phyloP scores from a whole-genome alignment of 2,329 filamentous ascomycete species.

The Xylaria sp. region DNA sequence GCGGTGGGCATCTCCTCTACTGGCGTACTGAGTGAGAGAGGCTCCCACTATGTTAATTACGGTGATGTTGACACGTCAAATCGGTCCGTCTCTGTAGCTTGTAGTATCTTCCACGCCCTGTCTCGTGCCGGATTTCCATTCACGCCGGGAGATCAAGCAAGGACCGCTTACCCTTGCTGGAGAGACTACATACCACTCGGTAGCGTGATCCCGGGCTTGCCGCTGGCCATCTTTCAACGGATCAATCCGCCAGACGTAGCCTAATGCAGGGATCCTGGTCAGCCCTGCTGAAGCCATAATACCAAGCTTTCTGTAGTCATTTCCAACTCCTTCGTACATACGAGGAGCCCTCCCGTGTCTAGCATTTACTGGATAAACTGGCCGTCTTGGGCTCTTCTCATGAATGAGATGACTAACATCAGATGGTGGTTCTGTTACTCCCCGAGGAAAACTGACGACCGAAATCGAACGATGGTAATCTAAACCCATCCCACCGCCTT shows the following conservation, averaged over 20 bases:
- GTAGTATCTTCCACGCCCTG: not conserved
- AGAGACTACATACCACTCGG: conserved; percentile 5
- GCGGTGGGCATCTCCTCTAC: not conserved
- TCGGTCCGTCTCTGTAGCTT: not conserved
- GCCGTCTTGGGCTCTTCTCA: conserved; percentile 18
- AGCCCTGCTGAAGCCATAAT: conserved; percentile 27
- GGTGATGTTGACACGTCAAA: not conserved
- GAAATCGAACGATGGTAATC: conserved; percentile 33
- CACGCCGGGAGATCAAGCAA: conserved; percentile 5
- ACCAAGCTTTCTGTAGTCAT: conserved; percentile 33
- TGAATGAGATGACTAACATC: conserved; percentile 35
- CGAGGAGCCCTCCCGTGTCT: conserved; percentile 11
- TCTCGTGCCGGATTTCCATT: not conserved
- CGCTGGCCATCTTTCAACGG: conserved; percentile 24
- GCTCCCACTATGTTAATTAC: not conserved
- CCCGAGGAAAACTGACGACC: conserved; percentile 27
- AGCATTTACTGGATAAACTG: conserved; percentile 23
- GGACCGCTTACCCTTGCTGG: not conserved
- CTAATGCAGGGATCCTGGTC: conserved; percentile 33
- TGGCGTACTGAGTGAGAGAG: conserved; percentile 3
- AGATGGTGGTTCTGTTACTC: conserved; percentile 31
- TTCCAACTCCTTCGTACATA: conserved; percentile 1
- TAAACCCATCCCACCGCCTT: conserved; percentile 29
- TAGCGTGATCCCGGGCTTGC: conserved; percentile 8
- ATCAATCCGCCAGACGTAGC: conserved; percentile 25